Conservation (phyloP, 257 asterid genomes). For the Knoxia roxburghii region DNA sequence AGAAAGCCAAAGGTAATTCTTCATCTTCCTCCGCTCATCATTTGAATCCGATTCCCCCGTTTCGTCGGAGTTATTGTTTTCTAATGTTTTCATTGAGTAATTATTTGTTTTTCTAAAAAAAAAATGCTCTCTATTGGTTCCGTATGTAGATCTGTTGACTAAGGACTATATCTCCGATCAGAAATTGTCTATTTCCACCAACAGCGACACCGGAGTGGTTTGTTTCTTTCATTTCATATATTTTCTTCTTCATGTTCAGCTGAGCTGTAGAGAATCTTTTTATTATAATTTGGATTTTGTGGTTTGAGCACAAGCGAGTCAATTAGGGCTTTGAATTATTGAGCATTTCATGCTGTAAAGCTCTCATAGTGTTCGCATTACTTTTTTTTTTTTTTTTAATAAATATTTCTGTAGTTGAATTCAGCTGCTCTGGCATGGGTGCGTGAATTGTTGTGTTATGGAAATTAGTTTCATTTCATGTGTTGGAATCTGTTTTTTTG, state of each 20-base stretch:
- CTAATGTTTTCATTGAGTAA: neutral
- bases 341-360: neutral
- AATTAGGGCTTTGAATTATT: neutral
- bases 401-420: too few species aligned
- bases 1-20: conserved; percentile 77
- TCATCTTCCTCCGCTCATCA: neutral
- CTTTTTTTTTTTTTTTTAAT: neutral
- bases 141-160: conserved; percentile 88
- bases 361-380: neutral
- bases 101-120: neutral
- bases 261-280: neutral
- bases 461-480: neutral
- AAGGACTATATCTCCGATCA: conserved; percentile 84
- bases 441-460: neutral
- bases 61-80: conserved; percentile 1
- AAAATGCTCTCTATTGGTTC: neutral
- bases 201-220: conserved; percentile 86
- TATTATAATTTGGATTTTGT: neutral
- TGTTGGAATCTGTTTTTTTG: neutral
- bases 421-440: neutral
- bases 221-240: conserved; percentile 5
- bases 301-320: neutral
- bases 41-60: neutral
- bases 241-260: neutral
- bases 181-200: conserved; percentile 70